A percentile compares a stretch with the other conserved stretches of the same genome.
Evolutionary conservation across 176 grass and related monocot species (phyloP).

Genomic region (Cymbopogon citratus): DNA sequence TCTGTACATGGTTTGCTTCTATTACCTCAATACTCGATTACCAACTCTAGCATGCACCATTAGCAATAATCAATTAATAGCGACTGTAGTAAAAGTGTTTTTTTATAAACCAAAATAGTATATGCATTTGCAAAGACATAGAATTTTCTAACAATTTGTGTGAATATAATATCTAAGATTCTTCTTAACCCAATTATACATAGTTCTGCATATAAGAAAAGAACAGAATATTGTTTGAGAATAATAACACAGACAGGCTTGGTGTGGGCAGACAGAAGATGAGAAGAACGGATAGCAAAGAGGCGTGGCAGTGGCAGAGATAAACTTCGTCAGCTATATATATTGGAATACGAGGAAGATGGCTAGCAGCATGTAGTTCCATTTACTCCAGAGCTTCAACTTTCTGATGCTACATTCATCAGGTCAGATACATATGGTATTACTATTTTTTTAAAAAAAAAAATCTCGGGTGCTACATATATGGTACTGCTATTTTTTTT

Average conservation of each 20-base stretch:
- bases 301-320: not conserved
- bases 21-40: not conserved
- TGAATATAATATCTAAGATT: not conserved
- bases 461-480: not conserved
- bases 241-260: too few species aligned
- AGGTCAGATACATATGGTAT: not conserved
- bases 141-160: not conserved
- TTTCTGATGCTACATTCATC: not conserved
- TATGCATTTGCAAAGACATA: not conserved
- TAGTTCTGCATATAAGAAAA: not conserved
- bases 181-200: not conserved
- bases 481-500: not conserved
- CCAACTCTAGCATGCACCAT: not conserved
- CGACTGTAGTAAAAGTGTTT: not conserved
- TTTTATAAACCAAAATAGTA: not conserved
- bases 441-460: too few species aligned
- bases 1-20: not conserved
- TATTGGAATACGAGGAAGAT: not conserved
- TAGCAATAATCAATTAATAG: not conserved
- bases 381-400: not conserved
- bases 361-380: not conserved
- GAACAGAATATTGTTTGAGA: not conserved
- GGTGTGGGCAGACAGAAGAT: not conserved
- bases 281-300: not conserved
- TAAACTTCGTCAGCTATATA: not conserved